phyloP scores from a whole-genome alignment of 805 yeast genomes.

The Myxozyma udenii region DNA sequence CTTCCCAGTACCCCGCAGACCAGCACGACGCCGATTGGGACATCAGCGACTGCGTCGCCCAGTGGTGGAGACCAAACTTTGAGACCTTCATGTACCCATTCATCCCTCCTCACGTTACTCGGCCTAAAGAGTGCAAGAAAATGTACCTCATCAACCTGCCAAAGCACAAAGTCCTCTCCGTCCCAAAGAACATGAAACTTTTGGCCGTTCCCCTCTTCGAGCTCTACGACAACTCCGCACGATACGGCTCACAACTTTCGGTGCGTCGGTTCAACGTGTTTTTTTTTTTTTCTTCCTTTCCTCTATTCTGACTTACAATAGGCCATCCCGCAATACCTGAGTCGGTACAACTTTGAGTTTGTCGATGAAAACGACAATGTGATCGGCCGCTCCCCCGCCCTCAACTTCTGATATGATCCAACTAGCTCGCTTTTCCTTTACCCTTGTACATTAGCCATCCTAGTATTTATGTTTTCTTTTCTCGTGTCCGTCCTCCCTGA shows the following conservation, averaged over 20 bases:
- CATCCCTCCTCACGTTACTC: slow-evolving; percentile 39
- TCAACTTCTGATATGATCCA: not conserved
- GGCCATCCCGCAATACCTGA: slow-evolving; percentile 41
- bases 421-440: too few relatives aligned
- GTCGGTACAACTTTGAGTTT: slow-evolving; percentile 38
- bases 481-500: not conserved
- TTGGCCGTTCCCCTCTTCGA: slow-evolving; percentile 39
- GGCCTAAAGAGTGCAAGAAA: slow-evolving; percentile 40
- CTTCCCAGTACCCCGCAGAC: slow-evolving; percentile 22
- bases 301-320: not conserved
- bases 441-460: not conserved
- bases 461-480: not conserved
- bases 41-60: slow-evolving; percentile 38
- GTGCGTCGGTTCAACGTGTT: slow-evolving; percentile 7
- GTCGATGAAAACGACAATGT: slow-evolving; percentile 34
- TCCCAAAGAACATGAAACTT: slow-evolving; percentile 37
- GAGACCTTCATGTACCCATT: slow-evolving; percentile 38
- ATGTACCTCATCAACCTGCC: slow-evolving; percentile 36
- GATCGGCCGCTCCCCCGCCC: slow-evolving; percentile 29
- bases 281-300: not conserved
- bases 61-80: slow-evolving; percentile 41
- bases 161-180: slow-evolving; percentile 32
- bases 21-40: slow-evolving; percentile 33
- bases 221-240: slow-evolving; percentile 35
- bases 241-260: slow-evolving; percentile 38